phyloP scores from a whole-genome alignment of 148 eudicot species.

The Chenopodium formosanum region DNA sequence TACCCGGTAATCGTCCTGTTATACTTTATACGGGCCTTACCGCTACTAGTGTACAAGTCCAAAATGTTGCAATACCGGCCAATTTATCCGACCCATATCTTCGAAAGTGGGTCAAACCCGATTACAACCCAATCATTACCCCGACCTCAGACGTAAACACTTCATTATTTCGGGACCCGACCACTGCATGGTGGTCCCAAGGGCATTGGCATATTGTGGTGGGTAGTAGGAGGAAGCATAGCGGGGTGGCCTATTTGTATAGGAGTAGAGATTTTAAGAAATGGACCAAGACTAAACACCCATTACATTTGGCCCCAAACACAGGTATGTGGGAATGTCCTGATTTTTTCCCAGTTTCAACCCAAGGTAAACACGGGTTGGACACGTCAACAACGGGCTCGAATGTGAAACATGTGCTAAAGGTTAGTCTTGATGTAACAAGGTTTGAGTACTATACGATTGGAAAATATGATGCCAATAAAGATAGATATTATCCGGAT shows the following conservation, averaged over 20 bases:
- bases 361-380: conserved; percentile 39
- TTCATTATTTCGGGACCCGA: conserved; percentile 69
- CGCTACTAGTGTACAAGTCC: conserved; percentile 45
- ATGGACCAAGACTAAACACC: conserved; percentile 63
- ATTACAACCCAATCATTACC: conserved; percentile 62
- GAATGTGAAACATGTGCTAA: conserved; percentile 57
- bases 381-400: conserved; percentile 39
- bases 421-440: conserved; percentile 70
- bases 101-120: conserved; percentile 69
- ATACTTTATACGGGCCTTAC: conserved; percentile 66
- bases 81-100: conserved; percentile 68
- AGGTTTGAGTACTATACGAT: conserved; percentile 74
- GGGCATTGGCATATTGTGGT: conserved; percentile 56
- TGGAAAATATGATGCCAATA: conserved; percentile 37
- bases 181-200: conserved; percentile 51
- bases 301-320: conserved; percentile 42
- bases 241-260: conserved; percentile 61
- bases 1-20: conserved; percentile 46
- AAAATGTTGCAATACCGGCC: conserved; percentile 67
- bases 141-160: conserved; percentile 42
- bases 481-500: conserved; percentile 50
- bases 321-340: conserved; percentile 89
- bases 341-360: conserved; percentile 64
- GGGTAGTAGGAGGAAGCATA: conserved; percentile 43
- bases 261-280: conserved; percentile 53